Percentiles rank a stretch among this genome's conserved stretches.
Conservation (phyloP, 768 basidiomycete species). For the Rhodotorula diobovata region DNA sequence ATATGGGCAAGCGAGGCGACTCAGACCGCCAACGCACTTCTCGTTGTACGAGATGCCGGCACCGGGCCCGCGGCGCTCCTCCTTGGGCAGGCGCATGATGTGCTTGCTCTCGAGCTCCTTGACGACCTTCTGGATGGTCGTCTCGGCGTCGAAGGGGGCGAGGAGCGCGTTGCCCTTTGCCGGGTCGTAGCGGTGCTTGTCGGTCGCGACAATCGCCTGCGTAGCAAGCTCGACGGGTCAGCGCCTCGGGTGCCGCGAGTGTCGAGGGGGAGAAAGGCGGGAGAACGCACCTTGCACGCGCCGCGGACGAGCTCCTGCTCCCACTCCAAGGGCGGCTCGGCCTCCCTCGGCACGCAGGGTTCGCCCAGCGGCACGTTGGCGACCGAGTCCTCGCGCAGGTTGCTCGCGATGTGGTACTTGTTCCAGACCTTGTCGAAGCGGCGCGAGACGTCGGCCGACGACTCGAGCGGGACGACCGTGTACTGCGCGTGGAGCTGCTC, state of each 20-base stretch:
- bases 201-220: conserved; percentile 31
- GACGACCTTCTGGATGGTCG: conserved; percentile 56
- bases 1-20: too few relatives aligned
- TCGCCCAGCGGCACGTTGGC: background rate
- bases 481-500: conserved; percentile 45
- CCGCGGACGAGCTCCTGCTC: background rate
- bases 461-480: background rate
- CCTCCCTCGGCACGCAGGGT: background rate
- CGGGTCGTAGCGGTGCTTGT: conserved; percentile 25
- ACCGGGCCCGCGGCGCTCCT: conserved; percentile 58
- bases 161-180: conserved; percentile 18
- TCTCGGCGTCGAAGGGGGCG: conserved; percentile 11
- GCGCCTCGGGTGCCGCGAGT: too few relatives aligned
- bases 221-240: background rate
- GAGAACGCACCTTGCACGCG: conserved; percentile 14
- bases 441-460: background rate
- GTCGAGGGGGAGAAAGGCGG: background rate
- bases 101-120: conserved; percentile 57
- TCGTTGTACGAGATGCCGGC: conserved; percentile 73
- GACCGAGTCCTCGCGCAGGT: conserved; percentile 61
- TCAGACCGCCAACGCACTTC: conserved; percentile 51
- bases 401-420: conserved; percentile 71
- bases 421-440: conserved; percentile 15
- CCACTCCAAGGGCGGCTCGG: background rate
- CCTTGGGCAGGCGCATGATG: conserved; percentile 48